A percentile compares a stretch with the other conserved stretches of the same genome.
Conservation (phyloP, 179 eudicot species). For the Nepenthes alata region DNA sequence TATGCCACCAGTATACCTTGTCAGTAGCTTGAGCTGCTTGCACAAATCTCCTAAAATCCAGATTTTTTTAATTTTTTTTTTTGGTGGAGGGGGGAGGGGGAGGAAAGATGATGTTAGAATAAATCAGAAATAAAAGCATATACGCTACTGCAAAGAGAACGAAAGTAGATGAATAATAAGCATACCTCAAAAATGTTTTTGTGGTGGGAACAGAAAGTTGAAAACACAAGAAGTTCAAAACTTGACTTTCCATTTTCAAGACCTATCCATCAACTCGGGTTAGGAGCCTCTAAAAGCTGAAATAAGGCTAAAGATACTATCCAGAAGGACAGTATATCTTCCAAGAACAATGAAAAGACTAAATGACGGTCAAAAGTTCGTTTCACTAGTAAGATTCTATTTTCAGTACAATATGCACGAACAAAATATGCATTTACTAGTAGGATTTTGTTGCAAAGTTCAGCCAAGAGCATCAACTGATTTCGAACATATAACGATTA, state of each 20-base stretch:
- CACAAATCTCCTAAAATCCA: conserved; percentile 51
- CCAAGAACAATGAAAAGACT: too few relatives aligned
- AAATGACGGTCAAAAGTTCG: too few relatives aligned
- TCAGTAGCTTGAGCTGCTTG: conserved; percentile 62
- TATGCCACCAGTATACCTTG: conserved; percentile 24
- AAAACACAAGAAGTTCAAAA: conserved; percentile 57
- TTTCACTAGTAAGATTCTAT: too few relatives aligned
- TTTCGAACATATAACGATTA: too few relatives aligned
- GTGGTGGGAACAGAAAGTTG: conserved; percentile 70
- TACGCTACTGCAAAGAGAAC: neutral
- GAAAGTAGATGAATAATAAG: neutral
- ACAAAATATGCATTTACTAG: too few relatives aligned
- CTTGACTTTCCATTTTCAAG: conserved; percentile 61
- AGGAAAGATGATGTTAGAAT: neutral
- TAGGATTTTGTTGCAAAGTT: too few relatives aligned
- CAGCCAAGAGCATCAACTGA: too few relatives aligned
- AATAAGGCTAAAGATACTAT: neutral
- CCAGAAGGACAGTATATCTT: neutral
- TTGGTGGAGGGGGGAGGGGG: neutral
- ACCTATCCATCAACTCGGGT: conserved; percentile 39
- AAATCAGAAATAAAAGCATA: neutral
- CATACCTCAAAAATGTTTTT: conserved; percentile 76
- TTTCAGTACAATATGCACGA: too few relatives aligned
- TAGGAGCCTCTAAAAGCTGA: conserved; percentile 4
- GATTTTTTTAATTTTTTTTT: neutral